Percentiles rank a stretch among this genome's conserved stretches.
Evolutionary conservation across 208 protist species (phyloP).

Genomic region (Leishmania turanica): DNA sequence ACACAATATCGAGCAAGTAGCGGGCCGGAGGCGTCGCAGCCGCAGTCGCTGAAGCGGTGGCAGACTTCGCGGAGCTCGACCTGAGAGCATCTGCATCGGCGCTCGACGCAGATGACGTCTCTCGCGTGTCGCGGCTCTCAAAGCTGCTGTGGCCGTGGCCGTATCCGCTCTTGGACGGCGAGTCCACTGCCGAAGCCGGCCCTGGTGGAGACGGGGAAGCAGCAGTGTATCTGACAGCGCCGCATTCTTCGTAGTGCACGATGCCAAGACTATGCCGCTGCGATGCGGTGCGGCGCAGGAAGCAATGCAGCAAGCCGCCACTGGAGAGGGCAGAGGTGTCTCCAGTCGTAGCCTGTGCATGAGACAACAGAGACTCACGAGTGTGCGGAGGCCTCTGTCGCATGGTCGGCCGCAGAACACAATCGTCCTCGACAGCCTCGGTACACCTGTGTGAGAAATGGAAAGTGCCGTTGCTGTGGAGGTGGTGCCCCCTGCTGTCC

Average conservation of each 20-base stretch:
- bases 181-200: background rate
- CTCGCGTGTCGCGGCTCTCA: background rate
- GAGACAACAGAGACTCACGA: background rate
- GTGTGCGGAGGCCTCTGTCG: background rate
- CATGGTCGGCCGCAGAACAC: background rate
- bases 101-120: background rate
- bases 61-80: background rate
- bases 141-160: too few species aligned
- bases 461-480: background rate
- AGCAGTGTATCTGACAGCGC: constrained; percentile 36
- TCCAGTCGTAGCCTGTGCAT: background rate
- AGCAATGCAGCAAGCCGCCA: constrained; percentile 22
- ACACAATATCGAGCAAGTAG: constrained; percentile 54
- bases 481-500: too few species aligned
- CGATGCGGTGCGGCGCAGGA: constrained; percentile 24
- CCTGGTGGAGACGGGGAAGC: background rate
- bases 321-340: background rate
- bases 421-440: background rate
- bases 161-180: background rate
- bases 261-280: constrained; percentile 23
- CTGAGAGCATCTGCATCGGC: background rate
- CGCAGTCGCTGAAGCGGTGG: background rate
- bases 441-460: background rate
- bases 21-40: background rate
- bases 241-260: constrained; percentile 49